These are phyloP conservation scores for Gracilaria gracilis DNA, from an alignment of 23 red algal genomes.

Conservation along the genomic window DNA sequence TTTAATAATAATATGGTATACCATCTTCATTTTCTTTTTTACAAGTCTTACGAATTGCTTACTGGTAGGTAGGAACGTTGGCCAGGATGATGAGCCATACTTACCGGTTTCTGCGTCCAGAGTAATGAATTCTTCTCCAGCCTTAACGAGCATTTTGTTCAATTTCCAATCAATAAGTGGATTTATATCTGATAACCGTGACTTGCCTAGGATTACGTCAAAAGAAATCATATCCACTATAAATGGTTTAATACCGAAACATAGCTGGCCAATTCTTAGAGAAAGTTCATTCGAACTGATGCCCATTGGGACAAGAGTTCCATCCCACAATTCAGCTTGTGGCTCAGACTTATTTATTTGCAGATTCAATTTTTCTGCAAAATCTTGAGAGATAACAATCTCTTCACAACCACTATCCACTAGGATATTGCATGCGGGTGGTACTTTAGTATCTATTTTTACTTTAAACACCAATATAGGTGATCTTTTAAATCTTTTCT, in stretches of 20 bases:
- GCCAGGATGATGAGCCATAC: not conserved
- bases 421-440: no score
- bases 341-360: constrained; percentile 3
- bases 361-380: constrained; percentile 20
- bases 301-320: constrained; percentile 20
- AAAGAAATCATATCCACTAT: no score
- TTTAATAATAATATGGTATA: constrained; percentile 29
- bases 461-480: not conserved
- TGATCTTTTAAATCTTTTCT: constrained; percentile 15
- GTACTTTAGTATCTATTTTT: no score
- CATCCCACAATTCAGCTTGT: constrained; percentile 44
- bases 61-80: not conserved
- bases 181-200: constrained; percentile 42
- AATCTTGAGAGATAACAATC: constrained; percentile 32
- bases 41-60: constrained; percentile 1
- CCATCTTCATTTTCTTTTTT: constrained; percentile 15
- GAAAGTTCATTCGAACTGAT: not conserved
- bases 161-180: constrained; percentile 37
- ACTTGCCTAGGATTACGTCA: constrained; percentile 37
- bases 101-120: constrained; percentile 34
- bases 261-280: constrained; percentile 17
- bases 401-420: constrained; percentile 49
- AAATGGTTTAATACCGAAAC: no score
- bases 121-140: not conserved
- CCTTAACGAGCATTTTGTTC: not conserved